A percentile compares a stretch with the other conserved stretches of the same genome.
Conservation (phyloP, 768 basidiomycete species). For the Rickenella mellea region DNA sequence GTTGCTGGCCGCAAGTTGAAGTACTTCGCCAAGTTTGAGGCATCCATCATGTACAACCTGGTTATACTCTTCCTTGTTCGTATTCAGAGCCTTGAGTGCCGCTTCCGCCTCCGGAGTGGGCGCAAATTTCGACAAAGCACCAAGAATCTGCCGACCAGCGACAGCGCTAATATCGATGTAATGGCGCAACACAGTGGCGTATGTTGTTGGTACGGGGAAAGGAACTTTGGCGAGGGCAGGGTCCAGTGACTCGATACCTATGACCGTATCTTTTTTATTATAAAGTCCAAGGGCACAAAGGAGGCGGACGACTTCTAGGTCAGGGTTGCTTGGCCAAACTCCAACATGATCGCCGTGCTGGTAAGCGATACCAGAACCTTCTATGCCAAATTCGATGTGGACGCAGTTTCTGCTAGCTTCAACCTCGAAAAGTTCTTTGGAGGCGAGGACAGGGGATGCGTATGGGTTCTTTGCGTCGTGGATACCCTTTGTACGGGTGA, state of each 20-base stretch:
- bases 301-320: constrained; percentile 83
- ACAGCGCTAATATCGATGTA: constrained; percentile 96
- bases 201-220: constrained; percentile 96
- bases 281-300: constrained; percentile 78
- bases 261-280: constrained; percentile 72
- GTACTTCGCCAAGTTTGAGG: constrained; percentile 87
- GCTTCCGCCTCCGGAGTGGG: constrained; percentile 71
- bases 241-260: constrained; percentile 94
- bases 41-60: constrained; percentile 69
- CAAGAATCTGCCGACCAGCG: constrained; percentile 89
- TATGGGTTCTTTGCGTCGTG: constrained; percentile 98
- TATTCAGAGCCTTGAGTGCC: constrained; percentile 65
- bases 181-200: constrained; percentile 85
- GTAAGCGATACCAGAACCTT: constrained; percentile 95
- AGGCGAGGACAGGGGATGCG: constrained; percentile 67
- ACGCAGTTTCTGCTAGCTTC: constrained; percentile 81
- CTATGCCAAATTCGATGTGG: constrained; percentile 87
- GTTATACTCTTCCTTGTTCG: constrained; percentile 83
- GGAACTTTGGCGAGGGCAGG: constrained; percentile 97
- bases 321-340: constrained; percentile 93
- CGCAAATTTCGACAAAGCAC: constrained; percentile 78
- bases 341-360: constrained; percentile 98
- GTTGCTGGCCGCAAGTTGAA: constrained; percentile 85
- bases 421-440: constrained; percentile 79
- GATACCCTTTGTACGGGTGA: constrained; percentile 89